These are phyloP conservation scores for Tetratostichococcus sp. DNA, from an alignment of 139 green algal species.

Conservation along the genomic window DNA sequence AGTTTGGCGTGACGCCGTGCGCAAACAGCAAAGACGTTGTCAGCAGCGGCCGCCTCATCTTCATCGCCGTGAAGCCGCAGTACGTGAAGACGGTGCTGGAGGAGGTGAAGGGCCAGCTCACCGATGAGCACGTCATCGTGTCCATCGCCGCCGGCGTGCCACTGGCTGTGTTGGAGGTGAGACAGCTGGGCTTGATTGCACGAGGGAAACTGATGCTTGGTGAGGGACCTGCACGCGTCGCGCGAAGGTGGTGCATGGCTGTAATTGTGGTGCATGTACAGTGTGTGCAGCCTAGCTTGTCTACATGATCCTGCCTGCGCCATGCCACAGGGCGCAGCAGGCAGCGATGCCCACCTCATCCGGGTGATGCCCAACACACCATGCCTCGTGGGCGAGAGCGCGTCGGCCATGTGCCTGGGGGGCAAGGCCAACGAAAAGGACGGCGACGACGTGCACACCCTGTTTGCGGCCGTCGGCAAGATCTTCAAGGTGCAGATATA, in stretches of 20 bases:
- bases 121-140: constrained; percentile 64
- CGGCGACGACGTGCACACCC: constrained; percentile 46
- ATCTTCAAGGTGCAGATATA: constrained; percentile 42
- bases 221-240: too few species aligned
- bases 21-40: constrained; percentile 48
- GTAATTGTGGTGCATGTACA: neutral
- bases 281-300: too few species aligned
- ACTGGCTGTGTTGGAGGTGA: constrained; percentile 29
- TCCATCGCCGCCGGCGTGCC: constrained; percentile 94
- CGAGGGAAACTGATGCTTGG: too few species aligned
- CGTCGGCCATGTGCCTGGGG: constrained; percentile 84
- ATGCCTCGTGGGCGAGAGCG: constrained; percentile 88
- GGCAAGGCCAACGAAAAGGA: constrained; percentile 46
- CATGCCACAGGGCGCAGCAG: constrained; percentile 58
- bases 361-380: constrained; percentile 98
- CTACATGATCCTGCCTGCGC: neutral
- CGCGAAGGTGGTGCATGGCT: too few species aligned
- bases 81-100: constrained; percentile 68
- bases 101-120: constrained; percentile 46
- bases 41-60: constrained; percentile 72
- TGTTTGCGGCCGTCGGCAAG: constrained; percentile 73
- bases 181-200: too few species aligned
- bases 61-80: constrained; percentile 93
- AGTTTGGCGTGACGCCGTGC: constrained; percentile 35
- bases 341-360: constrained; percentile 55